phyloP scores from a whole-genome alignment of 2,329 filamentous ascomycete genomes.

The Ceratocystis diversiconidia region DNA sequence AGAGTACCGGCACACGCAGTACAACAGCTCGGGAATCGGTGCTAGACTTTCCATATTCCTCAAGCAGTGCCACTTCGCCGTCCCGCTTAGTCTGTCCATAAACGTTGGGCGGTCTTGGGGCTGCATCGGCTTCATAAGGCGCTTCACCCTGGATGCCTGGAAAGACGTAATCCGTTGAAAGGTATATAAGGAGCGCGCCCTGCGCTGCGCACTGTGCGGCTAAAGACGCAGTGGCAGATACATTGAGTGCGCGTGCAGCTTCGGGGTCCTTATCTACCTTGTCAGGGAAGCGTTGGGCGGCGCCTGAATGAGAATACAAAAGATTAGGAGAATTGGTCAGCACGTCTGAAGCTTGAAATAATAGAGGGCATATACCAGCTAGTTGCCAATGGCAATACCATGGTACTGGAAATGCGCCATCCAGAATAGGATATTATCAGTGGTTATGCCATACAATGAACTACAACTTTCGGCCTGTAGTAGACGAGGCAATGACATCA shows the following conservation, averaged over 20 bases:
- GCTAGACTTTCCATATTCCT: slow-evolving; percentile 36
- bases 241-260: slow-evolving; percentile 59
- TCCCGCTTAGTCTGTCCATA: slow-evolving; percentile 52
- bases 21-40: slow-evolving; percentile 50
- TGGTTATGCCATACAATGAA: slow-evolving; percentile 51
- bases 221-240: slow-evolving; percentile 53
- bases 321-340: background rate
- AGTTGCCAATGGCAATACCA: background rate
- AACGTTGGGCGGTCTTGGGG: slow-evolving; percentile 59
- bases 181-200: slow-evolving; percentile 55
- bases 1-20: slow-evolving; percentile 69
- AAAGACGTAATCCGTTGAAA: slow-evolving; percentile 75
- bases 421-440: background rate
- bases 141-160: slow-evolving; percentile 62
- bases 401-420: background rate
- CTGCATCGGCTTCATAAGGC: slow-evolving; percentile 55
- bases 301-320: slow-evolving; percentile 37
- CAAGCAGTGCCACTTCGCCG: slow-evolving; percentile 50
- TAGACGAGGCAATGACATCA: background rate
- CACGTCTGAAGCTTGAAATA: background rate
- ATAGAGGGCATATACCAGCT: background rate
- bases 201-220: slow-evolving; percentile 50
- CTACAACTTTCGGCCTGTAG: slow-evolving; percentile 59
- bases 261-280: slow-evolving; percentile 68
- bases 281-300: slow-evolving; percentile 78